Evolutionary conservation across 257 asterid genomes (phyloP).

Genomic region (Solanum etuberosum): DNA sequence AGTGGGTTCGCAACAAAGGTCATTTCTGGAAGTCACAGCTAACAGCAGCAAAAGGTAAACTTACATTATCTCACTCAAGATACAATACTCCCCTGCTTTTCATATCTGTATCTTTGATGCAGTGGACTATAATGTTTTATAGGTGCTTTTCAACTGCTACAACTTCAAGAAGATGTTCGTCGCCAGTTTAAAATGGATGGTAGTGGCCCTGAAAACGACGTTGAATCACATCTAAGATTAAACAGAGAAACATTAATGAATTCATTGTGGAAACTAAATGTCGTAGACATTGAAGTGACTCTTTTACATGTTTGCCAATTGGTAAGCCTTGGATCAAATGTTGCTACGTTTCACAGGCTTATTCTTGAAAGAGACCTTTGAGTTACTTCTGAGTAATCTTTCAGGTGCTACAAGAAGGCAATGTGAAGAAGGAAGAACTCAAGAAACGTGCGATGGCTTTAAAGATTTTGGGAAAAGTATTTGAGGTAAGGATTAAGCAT

Average conservation of each 20-base stretch:
- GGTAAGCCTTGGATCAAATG: constrained; percentile 24
- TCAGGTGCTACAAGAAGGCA: constrained; percentile 70
- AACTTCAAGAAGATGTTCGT: constrained; percentile 71
- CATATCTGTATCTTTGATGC: neutral
- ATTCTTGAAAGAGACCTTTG: neutral
- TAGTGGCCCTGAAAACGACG: constrained; percentile 39
- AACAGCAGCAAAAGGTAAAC: constrained; percentile 73
- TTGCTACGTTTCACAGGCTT: neutral
- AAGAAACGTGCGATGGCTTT: constrained; percentile 57
- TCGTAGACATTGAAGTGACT: constrained; percentile 82
- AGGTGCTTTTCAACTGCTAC: constrained; percentile 96
- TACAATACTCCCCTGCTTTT: neutral
- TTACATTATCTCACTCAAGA: neutral
- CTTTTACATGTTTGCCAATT: constrained; percentile 77
- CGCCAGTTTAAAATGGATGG: constrained; percentile 62
- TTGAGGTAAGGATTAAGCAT: constrained; percentile 33
- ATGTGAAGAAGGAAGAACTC: constrained; percentile 54
- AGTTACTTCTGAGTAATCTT: neutral
- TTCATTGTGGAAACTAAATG: constrained; percentile 87
- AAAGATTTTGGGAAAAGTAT: constrained; percentile 59
- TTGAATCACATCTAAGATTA: constrained; percentile 60
- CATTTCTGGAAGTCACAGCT: constrained; percentile 79
- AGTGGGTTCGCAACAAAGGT: constrained; percentile 87
- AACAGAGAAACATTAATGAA: constrained; percentile 63
- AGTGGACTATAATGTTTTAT: neutral